These are phyloP conservation scores for Perkinsus marinus DNA, from an alignment of 169 alveolate genomes.

Conservation along the genomic window DNA sequence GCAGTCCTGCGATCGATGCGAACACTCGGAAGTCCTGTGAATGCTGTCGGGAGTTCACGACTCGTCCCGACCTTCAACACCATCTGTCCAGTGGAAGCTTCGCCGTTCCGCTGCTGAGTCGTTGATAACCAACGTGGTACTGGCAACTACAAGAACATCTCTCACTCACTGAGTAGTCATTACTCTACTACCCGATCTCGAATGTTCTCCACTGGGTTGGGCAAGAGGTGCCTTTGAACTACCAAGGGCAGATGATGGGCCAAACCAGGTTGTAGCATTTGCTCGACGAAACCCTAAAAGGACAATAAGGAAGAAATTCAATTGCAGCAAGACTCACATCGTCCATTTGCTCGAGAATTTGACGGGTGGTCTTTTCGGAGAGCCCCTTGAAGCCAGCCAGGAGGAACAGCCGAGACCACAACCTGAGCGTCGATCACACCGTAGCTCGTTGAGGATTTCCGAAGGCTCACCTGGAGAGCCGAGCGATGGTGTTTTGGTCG, in stretches of 20 bases:
- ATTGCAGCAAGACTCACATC: not conserved
- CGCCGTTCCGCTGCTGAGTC: not conserved
- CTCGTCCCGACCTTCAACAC: not conserved
- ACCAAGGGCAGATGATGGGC: not conserved
- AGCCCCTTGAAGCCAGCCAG: not conserved
- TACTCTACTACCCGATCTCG: not conserved
- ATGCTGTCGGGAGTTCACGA: not conserved
- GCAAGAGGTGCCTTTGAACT: not conserved
- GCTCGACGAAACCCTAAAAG: not conserved
- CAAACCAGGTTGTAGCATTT: not conserved
- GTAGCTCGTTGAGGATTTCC: not conserved
- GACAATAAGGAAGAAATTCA: not conserved
- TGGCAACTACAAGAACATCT: not conserved
- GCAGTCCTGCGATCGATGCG: not conserved
- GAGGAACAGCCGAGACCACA: not conserved
- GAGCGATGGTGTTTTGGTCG: not conserved
- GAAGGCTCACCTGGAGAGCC: not conserved
- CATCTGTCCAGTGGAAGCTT: not conserved
- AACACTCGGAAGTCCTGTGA: not conserved
- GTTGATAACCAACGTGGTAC: not conserved
- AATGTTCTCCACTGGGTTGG: not conserved
- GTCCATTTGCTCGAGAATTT: not conserved
- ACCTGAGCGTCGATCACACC: not conserved
- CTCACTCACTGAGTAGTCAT: not conserved
- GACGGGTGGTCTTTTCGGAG: not conserved